Percentiles rank a stretch among this genome's conserved stretches.
Conservation (phyloP, 1,284 basidiomycete species). For the Ceratobasidium sp. region DNA sequence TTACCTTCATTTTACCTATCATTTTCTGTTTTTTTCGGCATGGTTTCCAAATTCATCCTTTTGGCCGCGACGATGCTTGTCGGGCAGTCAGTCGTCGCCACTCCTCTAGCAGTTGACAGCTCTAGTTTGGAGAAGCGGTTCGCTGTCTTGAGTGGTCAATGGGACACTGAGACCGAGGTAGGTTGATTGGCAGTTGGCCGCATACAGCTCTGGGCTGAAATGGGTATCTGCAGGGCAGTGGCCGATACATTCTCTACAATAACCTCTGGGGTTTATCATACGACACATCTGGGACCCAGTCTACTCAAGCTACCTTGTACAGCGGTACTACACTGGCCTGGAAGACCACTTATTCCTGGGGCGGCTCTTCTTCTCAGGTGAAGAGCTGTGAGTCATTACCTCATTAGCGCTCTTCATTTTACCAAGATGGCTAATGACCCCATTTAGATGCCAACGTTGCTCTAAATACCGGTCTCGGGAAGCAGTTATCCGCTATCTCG, state of each 20-base stretch:
- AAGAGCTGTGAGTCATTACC: slow-evolving; percentile 30
- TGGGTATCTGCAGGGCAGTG: neutral
- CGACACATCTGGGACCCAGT: slow-evolving; percentile 23
- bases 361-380: slow-evolving; percentile 26
- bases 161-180: slow-evolving; percentile 21
- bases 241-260: slow-evolving; percentile 1
- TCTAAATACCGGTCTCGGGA: slow-evolving; percentile 45
- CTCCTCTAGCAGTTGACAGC: neutral
- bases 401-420: neutral
- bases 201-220: neutral
- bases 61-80: slow-evolving; percentile 4
- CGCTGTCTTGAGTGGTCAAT: slow-evolving; percentile 10
- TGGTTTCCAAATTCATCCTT: slow-evolving; percentile 1
- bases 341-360: slow-evolving; percentile 31
- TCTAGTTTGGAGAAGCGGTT: neutral
- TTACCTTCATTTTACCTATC: neutral
- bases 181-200: neutral
- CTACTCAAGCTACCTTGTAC: slow-evolving; percentile 12
- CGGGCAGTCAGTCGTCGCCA: neutral
- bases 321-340: slow-evolving; percentile 30
- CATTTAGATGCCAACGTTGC: slow-evolving; percentile 22
- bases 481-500: slow-evolving; percentile 49
- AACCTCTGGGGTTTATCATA: slow-evolving; percentile 20
- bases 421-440: neutral
- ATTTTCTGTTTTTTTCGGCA: neutral